Base-by-base conservation (phyloP, 2,329 filamentous ascomycete genomes). In the Fusarium tanahbumbuense region DNA sequence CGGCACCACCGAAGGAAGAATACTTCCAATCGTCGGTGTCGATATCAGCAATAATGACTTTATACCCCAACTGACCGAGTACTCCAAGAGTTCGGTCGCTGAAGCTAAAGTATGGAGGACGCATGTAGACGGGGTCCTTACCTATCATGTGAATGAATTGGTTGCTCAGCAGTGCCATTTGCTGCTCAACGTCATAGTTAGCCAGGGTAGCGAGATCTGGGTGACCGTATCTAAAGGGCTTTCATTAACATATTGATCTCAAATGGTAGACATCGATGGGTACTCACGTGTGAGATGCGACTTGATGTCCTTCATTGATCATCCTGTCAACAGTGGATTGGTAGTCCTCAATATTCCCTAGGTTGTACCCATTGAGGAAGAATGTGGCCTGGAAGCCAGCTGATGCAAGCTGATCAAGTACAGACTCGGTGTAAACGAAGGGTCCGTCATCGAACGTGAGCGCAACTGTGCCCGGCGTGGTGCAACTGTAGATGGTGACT, bases 11-110 rank as follows among this genome's bases (percentile, higher is more conserved):
- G 13, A 22, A 50, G 10, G 63, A 60, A 28, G 32, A 54, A 6
- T 66, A 49, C 15, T 28, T 37, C 63, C 63, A 66, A 28, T 66
- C 63, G 30, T 66, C 18, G 47, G 63, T 66, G 61, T 66, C 55
- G 42, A 66, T 61, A 55, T 66, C 63, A 66, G 63, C 63, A n/a
- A 61, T 66, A 28, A 66, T 42, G 20, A 66, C 61, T 47, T 66
- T 66, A 23, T 45, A 66, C 34, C 61, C 63, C 42, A 66, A 4
- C 3, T 30, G 42, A 46, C 61, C 61, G 1, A 66, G 20, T 1
- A 66, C 46, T 16, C 9, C 42, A 7, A 66, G 61, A 18, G 61
- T 66, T 28, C 37, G 34, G 3, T 47, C 41, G 9, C 25, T 66
- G 47, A 66, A 66, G 48, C 63, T 66, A 22, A 66, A 66, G 27